Percentiles rank a stretch among this genome's conserved stretches.
These are phyloP conservation scores for Hypoxylon sp. DNA, from an alignment of 2,329 filamentous ascomycete genomes.

Conservation along the genomic window DNA sequence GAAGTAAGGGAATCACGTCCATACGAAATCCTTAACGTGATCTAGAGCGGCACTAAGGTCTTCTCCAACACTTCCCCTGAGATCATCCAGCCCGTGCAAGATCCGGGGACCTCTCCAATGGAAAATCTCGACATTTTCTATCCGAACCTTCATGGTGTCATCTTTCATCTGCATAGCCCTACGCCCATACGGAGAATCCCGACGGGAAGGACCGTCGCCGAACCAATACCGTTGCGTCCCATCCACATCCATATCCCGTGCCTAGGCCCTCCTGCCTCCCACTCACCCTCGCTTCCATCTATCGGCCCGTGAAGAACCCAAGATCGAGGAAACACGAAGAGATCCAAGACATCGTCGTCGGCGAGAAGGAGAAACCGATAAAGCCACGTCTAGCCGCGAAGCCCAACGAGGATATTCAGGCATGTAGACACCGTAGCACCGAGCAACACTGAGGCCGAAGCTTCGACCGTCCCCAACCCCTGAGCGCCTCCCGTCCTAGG, in stretches of 20 bases:
- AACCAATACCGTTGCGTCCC: conserved; percentile 2
- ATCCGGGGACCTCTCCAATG: not conserved
- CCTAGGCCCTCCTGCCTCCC: conserved; percentile 2
- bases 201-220: conserved; percentile 13
- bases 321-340: not conserved
- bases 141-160: conserved; percentile 18
- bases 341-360: not conserved
- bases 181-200: conserved; percentile 15
- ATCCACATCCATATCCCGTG: conserved; percentile 1
- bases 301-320: conserved; percentile 8
- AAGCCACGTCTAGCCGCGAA: conserved; percentile 12
- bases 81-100: not conserved
- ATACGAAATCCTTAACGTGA: conserved; percentile 10
- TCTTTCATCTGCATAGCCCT: not conserved
- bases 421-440: conserved; percentile 24
- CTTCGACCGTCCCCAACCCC: not conserved
- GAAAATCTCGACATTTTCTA: conserved; percentile 3
- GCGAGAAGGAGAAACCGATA: not conserved
- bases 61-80: conserved; percentile 17
- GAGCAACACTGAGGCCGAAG: not conserved
- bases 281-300: conserved; percentile 14
- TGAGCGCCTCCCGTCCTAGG: conserved; percentile 2
- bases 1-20: not conserved
- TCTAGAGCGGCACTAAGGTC: not conserved
- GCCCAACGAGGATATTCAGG: not conserved